Base-by-base conservation (phyloP, 768 basidiomycete genomes). In the Rhodotorula sphaerocarpa region DNA sequence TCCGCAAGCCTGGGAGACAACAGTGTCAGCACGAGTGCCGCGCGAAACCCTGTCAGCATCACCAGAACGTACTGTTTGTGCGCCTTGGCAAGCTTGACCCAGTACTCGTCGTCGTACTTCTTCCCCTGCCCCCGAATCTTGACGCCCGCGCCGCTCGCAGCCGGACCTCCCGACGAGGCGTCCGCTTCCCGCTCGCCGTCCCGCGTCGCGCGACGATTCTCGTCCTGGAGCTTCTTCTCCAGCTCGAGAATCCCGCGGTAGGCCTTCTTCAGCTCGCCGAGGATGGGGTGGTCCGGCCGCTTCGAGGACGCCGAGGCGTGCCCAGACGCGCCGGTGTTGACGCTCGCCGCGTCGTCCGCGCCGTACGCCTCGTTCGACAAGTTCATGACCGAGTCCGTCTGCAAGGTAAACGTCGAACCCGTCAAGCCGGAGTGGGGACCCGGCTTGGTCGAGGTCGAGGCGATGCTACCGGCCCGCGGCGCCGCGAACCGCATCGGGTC, bases 1-100 rank as follows among this genome's bases (percentile, higher is more conserved):
- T 97, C 92, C 0, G 88, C 90, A 9, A 96, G 82, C 63, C 92
- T 96, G 70, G n/a, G 75, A 88, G 70, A 90, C 87, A 63, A n/a
- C n/a, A n/a, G n/a, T n/a, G n/a, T n/a, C n/a, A n/a, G n/a, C n/a
- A n/a, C n/a, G n/a, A n/a, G n/a, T 25, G 1, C 2, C 30, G 43
- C 12, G 18, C 46, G 69, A 61, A 61, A 51, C 18, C 53, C 46
- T 50, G 65, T 12, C 43, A 65, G 34, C 68, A 54, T 67, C 21
- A 45, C 21, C 31, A 16, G 28, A 27, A 78, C 86, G 66, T 70
- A 88, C 92, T 82, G 79, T 75, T 93, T 95, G 75, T 99, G 95
- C 72, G 87, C 65, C 15, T 57, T 59, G n/a, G 76, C 73, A 20
- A 79, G 70, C 57, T 75, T 74, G 25, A 78, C 70, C 78, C 78